Base-by-base conservation (phyloP, 1,284 basidiomycete genomes). In the Coniferiporia sulphurascens region DNA sequence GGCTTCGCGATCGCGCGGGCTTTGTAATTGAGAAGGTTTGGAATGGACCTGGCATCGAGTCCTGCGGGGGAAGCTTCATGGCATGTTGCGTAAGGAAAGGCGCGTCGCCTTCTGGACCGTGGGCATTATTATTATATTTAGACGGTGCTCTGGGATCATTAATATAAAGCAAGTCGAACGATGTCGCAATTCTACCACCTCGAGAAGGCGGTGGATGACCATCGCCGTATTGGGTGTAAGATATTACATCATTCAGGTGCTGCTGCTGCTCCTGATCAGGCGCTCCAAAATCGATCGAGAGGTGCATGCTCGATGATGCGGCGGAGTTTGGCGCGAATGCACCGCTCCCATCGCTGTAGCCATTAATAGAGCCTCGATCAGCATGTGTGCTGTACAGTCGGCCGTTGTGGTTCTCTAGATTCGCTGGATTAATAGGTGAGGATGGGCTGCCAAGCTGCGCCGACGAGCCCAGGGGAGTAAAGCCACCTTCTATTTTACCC, bases 1-100 rank as follows among this genome's bases (percentile, higher is more conserved):
- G 35, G 70, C 71, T 48, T 81, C 75, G 10, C 56, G 51, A 17
- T 65, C 78, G 70, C 63, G 75, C 68, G 27, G 58, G 21, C 62
- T 48, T 0, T 71, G 66, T 10, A 66, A 9, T 17, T 56, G 48
- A 17, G 17, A 8, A 17, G 15, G 17, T 43, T n/a, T 52, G 36
- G 43, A 62, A 59, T 5, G 61, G 61, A 32, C 61, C 44, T 1
- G 61, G 61, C 17, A 58, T 62, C 17, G 61, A 62, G 53, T 62
- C 61, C 46, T 59, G 58, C 9, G 61, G 61, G 34, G 61, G 58
- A 22, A 59, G 52, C 49, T 62, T 62, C 57, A 62, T 55, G 34
- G 61, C 61, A 34, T 53, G 38, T 27, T 59, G 53, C 15, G 61
- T 46, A 49, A 62, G 59, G 53, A 62, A 62, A n/a, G 61, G 61